These are phyloP conservation scores for Schwanniomyces sp. DNA, from an alignment of 805 yeast species.

Conservation along the genomic window DNA sequence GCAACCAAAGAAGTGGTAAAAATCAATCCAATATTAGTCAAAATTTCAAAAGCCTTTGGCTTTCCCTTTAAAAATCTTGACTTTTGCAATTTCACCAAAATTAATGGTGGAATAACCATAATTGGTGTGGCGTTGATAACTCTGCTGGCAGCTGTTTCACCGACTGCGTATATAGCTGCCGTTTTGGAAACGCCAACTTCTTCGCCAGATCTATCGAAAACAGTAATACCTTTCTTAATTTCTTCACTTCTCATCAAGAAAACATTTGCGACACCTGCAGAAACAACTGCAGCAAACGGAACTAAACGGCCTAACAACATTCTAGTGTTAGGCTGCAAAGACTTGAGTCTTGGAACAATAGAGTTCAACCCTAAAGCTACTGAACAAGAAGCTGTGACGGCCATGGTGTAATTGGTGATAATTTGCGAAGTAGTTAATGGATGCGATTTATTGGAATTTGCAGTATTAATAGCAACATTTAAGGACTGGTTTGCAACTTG, in stretches of 20 bases:
- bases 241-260: conserved; percentile 96
- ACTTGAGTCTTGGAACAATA: conserved; percentile 80
- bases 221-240: conserved; percentile 78
- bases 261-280: conserved; percentile 96
- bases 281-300: conserved; percentile 98
- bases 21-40: conserved; percentile 82
- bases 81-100: conserved; percentile 75
- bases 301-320: conserved; percentile 80
- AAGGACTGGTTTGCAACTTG: conserved; percentile 96
- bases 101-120: conserved; percentile 93
- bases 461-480: conserved; percentile 94
- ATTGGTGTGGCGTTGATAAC: conserved; percentile 96
- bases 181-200: conserved; percentile 68
- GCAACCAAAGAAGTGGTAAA: conserved; percentile 82
- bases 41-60: conserved; percentile 61
- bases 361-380: conserved; percentile 94
- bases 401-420: conserved; percentile 75
- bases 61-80: conserved; percentile 63
- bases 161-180: conserved; percentile 93
- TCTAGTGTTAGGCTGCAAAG: conserved; percentile 67
- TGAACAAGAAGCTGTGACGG: conserved; percentile 92
- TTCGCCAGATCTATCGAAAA: conserved; percentile 59
- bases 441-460: conserved; percentile 94
- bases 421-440: conserved; percentile 81
- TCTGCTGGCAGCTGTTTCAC: conserved; percentile 93